Percentiles rank a stretch among this genome's conserved stretches.
Conservation (phyloP, 2,329 filamentous ascomycete genomes). For the Colletotrichum tamarilloi region DNA sequence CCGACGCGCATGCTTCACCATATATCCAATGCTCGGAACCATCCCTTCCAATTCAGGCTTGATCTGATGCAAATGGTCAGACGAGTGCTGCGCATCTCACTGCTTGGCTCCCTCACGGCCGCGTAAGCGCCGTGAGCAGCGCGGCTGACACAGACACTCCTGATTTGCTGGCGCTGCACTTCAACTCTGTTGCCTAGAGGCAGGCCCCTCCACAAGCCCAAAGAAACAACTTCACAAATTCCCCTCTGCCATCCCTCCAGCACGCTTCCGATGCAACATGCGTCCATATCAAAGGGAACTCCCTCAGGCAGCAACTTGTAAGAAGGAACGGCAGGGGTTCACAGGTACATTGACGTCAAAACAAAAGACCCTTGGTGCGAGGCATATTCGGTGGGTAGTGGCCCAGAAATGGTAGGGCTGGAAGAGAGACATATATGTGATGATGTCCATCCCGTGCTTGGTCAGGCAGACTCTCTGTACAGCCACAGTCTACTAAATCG, state of each 20-base stretch:
- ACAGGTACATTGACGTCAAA: neutral
- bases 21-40: neutral
- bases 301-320: neutral
- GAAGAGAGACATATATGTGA: neutral
- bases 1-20: neutral
- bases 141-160: neutral
- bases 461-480: constrained; percentile 6
- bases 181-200: constrained; percentile 28
- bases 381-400: neutral
- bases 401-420: neutral
- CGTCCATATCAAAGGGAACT: neutral
- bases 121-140: constrained; percentile 34
- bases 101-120: constrained; percentile 25
- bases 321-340: neutral
- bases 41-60: neutral
- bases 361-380: neutral
- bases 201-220: neutral
- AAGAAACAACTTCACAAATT: neutral
- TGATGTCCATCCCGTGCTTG: neutral
- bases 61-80: neutral
- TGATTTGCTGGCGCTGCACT: constrained; percentile 8
- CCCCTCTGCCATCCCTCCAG: neutral
- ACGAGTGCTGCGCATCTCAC: neutral
- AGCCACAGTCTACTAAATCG: neutral
- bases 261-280: neutral